Base-by-base conservation (phyloP, 1,284 basidiomycete genomes). In the Rhodotorula mucilaginosa region DNA sequence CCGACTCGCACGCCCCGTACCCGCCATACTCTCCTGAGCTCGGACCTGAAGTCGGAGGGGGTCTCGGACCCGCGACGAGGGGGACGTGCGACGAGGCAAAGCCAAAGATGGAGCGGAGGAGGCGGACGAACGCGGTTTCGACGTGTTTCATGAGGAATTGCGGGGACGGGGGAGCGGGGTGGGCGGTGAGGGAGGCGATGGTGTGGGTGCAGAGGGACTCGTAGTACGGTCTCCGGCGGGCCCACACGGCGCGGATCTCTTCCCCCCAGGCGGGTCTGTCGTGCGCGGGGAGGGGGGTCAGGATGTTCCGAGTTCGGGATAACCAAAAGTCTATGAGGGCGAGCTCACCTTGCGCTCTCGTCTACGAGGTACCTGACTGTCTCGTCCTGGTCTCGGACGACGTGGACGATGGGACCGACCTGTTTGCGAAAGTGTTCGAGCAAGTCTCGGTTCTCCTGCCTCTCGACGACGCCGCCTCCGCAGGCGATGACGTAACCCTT, bases 401-500 rank as follows among this genome's bases (percentile, higher is more conserved):
- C 84, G 80, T 91, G 87, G 15, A 93, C 87, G 23, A 93, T 84
- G 47, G 83, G 82, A 18, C 87, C 86, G 78, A 93, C 93, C 15
- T 85, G 81, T 78, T 87, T 85, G 72, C 97, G 84, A 23, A 91
- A 79, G 39, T 88, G 84, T 26, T 23, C 18, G 29, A 74, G 51
- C 44, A 67, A 23, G 39, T 61, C 31, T 51, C 92, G 83, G 13
- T 91, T 90, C 58, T 85, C 86, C 6, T 88, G 85, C 0, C 89
- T 90, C 82, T 99, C 96, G 49, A 99, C 92, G 61, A 98, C 89
- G 0, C 96, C 95, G 5, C 96, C 96, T 19, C 97, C 96, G 23
- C 97, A 88, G 70, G 91, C 92, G 78, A 97, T 87, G 56, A 97
- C 85, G 79, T 92, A 87, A 7, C 87, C 87, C 21, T 84, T 77